Evolutionary conservation across 345 rosid species (phyloP).

Genomic region (Hibiscus tridactylites): DNA sequence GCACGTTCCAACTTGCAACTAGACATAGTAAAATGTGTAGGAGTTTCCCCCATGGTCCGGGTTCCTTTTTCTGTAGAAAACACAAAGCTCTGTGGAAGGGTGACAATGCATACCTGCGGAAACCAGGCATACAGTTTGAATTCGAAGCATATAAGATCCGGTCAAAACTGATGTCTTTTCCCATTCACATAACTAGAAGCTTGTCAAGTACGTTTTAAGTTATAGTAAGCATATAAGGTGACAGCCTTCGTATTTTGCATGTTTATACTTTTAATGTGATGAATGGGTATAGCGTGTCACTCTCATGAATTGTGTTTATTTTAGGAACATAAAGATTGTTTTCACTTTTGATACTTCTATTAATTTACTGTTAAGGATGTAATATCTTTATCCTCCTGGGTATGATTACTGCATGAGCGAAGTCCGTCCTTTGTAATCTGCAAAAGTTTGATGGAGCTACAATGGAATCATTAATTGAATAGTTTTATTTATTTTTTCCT

Average conservation of each 20-base stretch:
- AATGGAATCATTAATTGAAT: not conserved
- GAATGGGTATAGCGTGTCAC: not conserved
- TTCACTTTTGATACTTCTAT: not conserved
- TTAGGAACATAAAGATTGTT: not conserved
- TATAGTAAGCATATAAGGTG: not conserved
- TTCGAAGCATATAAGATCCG: not conserved
- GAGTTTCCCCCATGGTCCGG: not conserved
- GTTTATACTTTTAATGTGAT: not conserved
- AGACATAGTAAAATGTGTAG: not conserved
- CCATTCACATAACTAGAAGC: not conserved
- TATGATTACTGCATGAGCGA: not conserved
- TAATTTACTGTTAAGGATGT: not conserved
- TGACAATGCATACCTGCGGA: not conserved
- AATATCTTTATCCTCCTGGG: not conserved
- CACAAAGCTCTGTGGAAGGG: not conserved
- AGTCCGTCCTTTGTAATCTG: not conserved
- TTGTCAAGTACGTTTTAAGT: not conserved
- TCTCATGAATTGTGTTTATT: not conserved
- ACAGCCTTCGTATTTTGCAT: not conserved
- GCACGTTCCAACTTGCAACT: not conserved
- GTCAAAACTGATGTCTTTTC: not conserved
- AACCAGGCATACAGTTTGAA: not conserved
- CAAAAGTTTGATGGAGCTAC: not conserved
- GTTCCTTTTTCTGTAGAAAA: not conserved
- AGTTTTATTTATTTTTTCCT: not conserved